Evolutionary conservation across 805 yeast species (phyloP).

Genomic region (Nakazawaea wickerhamii): DNA sequence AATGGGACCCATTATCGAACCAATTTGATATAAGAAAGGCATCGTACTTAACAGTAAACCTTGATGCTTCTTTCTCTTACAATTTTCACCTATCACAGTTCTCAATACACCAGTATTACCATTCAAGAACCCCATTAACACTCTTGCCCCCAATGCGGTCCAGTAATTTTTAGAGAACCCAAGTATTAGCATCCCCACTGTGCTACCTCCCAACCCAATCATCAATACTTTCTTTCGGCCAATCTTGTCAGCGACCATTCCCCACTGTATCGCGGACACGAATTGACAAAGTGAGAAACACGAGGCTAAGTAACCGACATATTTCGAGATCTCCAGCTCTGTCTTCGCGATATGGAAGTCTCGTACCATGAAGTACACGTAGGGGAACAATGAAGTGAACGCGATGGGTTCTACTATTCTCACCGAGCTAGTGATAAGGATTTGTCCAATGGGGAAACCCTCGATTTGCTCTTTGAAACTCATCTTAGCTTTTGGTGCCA

Average conservation of each 20-base stretch:
- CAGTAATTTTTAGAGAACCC: slow-evolving; percentile 51
- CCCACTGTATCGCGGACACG: slow-evolving; percentile 55
- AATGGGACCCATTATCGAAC: slow-evolving; percentile 54
- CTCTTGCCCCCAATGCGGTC: slow-evolving; percentile 48
- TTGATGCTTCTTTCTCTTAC: slow-evolving; percentile 50
- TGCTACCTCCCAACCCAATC: slow-evolving; percentile 47
- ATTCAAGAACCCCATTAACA: slow-evolving; percentile 48
- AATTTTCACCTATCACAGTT: slow-evolving; percentile 56
- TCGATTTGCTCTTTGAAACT: slow-evolving; percentile 1
- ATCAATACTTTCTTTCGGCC: slow-evolving; percentile 53
- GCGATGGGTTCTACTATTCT: slow-evolving; percentile 58
- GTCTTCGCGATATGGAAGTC: slow-evolving; percentile 46
- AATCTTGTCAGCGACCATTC: slow-evolving; percentile 42
- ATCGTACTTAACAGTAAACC: slow-evolving; percentile 55
- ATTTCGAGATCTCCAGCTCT: slow-evolving; percentile 48
- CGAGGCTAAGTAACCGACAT: slow-evolving; percentile 57
- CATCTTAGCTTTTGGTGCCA: not conserved
- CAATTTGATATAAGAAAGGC: slow-evolving; percentile 56
- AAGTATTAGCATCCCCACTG: slow-evolving; percentile 37
- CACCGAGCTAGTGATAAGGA: slow-evolving; percentile 33
- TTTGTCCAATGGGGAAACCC: slow-evolving; percentile 25
- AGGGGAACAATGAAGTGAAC: slow-evolving; percentile 58
- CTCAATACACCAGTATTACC: slow-evolving; percentile 60
- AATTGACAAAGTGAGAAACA: slow-evolving; percentile 56
- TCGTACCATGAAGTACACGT: slow-evolving; percentile 55